Percentiles rank a stretch among this genome's conserved stretches.
Conservation (phyloP, 140 eudicot genomes). For the Anethum foeniculum region DNA sequence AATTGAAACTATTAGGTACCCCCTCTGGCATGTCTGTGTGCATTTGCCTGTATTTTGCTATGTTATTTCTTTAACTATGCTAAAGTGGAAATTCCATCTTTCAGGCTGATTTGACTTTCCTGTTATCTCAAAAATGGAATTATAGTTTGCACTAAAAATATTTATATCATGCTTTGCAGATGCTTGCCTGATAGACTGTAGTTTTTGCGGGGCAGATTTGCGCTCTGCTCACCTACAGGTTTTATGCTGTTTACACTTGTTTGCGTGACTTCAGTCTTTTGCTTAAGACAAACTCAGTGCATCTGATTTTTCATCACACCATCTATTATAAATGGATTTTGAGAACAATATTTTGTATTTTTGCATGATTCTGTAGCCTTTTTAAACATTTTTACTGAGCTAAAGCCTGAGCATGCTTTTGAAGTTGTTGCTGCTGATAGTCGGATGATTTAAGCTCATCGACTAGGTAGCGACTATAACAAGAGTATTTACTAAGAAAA, state of each 20-base stretch:
- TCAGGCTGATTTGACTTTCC: neutral
- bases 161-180: constrained; percentile 36
- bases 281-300: neutral
- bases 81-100: neutral
- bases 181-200: constrained; percentile 85
- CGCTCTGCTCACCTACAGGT: constrained; percentile 95
- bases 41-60: neutral
- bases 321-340: neutral
- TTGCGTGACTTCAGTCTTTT: neutral
- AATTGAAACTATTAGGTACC: neutral
- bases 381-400: neutral
- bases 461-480: neutral
- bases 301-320: neutral
- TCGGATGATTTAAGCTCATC: neutral
- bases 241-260: neutral
- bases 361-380: neutral
- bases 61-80: neutral
- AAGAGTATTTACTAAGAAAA: neutral
- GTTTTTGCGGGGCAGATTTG: constrained; percentile 92
- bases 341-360: neutral
- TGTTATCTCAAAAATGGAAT: neutral
- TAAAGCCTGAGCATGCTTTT: neutral
- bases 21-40: neutral
- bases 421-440: neutral
- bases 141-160: neutral